Base-by-base conservation (phyloP, 2,329 filamentous ascomycete genomes). In the Botryotinia globosa region DNA sequence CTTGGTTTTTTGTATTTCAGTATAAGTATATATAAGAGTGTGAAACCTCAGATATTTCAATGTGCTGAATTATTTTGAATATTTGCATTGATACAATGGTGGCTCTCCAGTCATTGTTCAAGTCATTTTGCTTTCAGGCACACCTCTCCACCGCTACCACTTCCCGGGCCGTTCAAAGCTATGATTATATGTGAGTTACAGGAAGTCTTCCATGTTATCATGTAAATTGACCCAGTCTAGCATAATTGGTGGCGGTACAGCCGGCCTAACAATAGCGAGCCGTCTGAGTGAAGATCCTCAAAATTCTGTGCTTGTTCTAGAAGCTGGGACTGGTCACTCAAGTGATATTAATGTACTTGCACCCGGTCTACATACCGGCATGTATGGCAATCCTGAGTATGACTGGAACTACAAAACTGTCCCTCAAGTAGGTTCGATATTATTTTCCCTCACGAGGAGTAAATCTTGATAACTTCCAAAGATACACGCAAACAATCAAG, bases 331-430 rank as follows among this genome's bases (percentile, higher is more conserved):
- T 20, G 72, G 62, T 51, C 59, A 67, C 64, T 67, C 65, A 32
- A 65, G 34, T 63, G 32, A 66, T 34, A 42, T 61, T 34, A 64
- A 37, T 72, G 37, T 61, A 32, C 70, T 74, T 32, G 32, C 65
- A 14, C 29, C 48, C 4, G 54, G 59, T 51, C 25, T 71, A n/a
- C 45, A 58, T 48, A 61, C 56, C 29, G 39, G 34, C 25, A 37
- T 62, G 10, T 48, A 69, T 72, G 25, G 68, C 25, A 29, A 81
- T 70, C 76, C 80, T 16, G 76, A 74, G 6, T 74, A 73, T 71
- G 71, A 75, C 34, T 76, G 74, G 73, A 39, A 65, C 37, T 74
- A 72, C 44, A 68, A 71, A 32, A 74, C 67, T 20, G 64, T 72
- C 20, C 72, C 73, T 8, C 74, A 73, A 37, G 37, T 62, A 44